Percentiles rank a stretch among this genome's conserved stretches.
Evolutionary conservation across 1,139 yeast species (phyloP).

Genomic region (Suhomyces coccinellae): DNA sequence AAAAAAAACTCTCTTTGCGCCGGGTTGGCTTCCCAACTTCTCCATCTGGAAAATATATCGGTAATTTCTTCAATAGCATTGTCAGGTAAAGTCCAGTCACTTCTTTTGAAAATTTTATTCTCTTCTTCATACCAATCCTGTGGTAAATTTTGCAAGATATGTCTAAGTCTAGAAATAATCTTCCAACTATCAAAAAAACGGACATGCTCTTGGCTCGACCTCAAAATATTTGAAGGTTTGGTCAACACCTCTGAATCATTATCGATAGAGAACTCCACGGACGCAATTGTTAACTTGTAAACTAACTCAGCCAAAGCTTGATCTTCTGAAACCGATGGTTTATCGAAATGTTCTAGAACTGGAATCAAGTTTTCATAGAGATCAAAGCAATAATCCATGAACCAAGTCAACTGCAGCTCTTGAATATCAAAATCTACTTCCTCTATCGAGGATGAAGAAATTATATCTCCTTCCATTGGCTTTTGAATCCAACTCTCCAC

Average conservation of each 20-base stretch:
- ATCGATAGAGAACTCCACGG: slow-evolving; percentile 58
- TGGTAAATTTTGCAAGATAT: slow-evolving; percentile 66
- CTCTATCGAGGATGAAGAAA: slow-evolving; percentile 37
- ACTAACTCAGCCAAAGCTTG: slow-evolving; percentile 43
- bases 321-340: slow-evolving; percentile 17
- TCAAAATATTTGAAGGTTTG: slow-evolving; percentile 77
- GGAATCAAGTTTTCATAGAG: slow-evolving; percentile 23
- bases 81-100: slow-evolving; percentile 44
- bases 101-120: slow-evolving; percentile 21
- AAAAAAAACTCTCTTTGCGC: slow-evolving; percentile 55
- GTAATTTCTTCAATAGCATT: slow-evolving; percentile 57
- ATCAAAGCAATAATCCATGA: slow-evolving; percentile 27
- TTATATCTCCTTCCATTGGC: slow-evolving; percentile 23
- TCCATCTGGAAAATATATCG: slow-evolving; percentile 72
- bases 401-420: slow-evolving; percentile 40
- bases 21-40: slow-evolving; percentile 77
- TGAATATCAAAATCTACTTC: slow-evolving; percentile 34
- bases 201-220: slow-evolving; percentile 71
- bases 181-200: slow-evolving; percentile 88
- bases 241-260: slow-evolving; percentile 91
- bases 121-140: slow-evolving; percentile 42
- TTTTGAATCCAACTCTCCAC: slow-evolving; percentile 47
- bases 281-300: slow-evolving; percentile 61
- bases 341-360: slow-evolving; percentile 23
- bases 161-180: slow-evolving; percentile 73